A percentile compares a stretch with the other conserved stretches of the same genome.
These are phyloP conservation scores for Combretum micranthum DNA, from an alignment of 345 rosid species.

Conservation along the genomic window DNA sequence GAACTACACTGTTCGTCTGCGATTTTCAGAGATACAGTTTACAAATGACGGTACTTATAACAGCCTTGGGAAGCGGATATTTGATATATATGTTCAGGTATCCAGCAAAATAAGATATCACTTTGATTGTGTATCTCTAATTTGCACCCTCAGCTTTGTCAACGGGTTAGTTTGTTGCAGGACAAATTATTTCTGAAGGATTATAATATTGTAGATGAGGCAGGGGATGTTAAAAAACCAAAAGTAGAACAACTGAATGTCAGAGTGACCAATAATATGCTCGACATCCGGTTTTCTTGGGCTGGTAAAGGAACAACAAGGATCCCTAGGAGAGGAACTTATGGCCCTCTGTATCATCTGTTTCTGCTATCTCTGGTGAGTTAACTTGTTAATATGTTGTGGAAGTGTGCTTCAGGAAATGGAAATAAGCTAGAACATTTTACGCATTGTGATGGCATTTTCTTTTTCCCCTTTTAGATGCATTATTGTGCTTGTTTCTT, in stretches of 20 bases:
- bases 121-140: background rate
- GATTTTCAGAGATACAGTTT: conserved; percentile 58
- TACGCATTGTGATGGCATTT: background rate
- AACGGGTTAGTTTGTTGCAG: conserved; percentile 18
- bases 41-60: conserved; percentile 19
- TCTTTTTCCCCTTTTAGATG: background rate
- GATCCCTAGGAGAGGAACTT: conserved; percentile 40
- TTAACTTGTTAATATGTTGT: conserved; percentile 5
- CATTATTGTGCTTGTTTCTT: too few species aligned
- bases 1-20: conserved; percentile 47
- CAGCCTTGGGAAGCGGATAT: conserved; percentile 45
- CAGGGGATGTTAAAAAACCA: conserved; percentile 34
- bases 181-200: conserved; percentile 36
- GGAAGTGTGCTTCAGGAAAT: background rate
- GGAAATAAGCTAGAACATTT: background rate
- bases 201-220: conserved; percentile 39
- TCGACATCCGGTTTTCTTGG: conserved; percentile 60
- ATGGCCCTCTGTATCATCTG: conserved; percentile 66
- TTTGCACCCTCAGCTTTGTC: background rate
- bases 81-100: conserved; percentile 67
- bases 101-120: background rate
- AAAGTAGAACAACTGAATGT: conserved; percentile 16
- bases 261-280: conserved; percentile 26
- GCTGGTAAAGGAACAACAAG: conserved; percentile 59
- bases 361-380: conserved; percentile 40